Evolutionary conservation across 1,284 basidiomycete species (phyloP), one percentile per base, ranked within the genome.

Genomic region (Coniferiporia weirii): DNA sequence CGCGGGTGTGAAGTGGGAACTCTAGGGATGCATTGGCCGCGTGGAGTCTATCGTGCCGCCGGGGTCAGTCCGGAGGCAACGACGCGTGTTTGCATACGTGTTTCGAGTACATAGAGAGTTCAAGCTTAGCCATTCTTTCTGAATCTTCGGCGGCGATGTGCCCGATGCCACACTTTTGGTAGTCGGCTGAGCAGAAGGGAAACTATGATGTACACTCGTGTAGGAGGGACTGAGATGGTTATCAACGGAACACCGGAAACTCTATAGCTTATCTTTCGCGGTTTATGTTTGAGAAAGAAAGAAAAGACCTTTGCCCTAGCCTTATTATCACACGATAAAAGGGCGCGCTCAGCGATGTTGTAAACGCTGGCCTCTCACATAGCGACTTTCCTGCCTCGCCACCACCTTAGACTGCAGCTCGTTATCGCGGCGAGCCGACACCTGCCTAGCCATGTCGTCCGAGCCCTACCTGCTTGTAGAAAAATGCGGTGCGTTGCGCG

Each of bases 1-100:
- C 1, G 87, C 82, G 38, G 82, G 79, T 48, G 74, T 74, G 69
- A 69, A 70, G 60, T 69, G 71, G 66, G 68, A 72, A 65, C 65
- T 75, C 61, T 72, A 69, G 64, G 36, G n/a, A 20, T 48, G 52
- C 54, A 52, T 48, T 34, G 22, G 44, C 55, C 54, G 51, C 60
- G 22, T 56, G 55, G 40, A 20, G 32, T 52, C 34, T 52, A 43
- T 15, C 44, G 35, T 58, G 35, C 43, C 52, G 36, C 27, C 51
- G 44, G 52, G 44, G 45, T 46, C 52, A 49, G 44, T 54, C 36
- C 49, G 27, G 52, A 22, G 49, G 19, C 35, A 46, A 9, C 34
- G 46, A 54, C 54, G 46, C 52, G 52, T 54, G 51, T 54, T 53
- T 27, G 19, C 49, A 35, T 40, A 57, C 19, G 52, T 51, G 27